Evolutionary conservation across 345 rosid genomes (phyloP).

Genomic region (Arabidopsis arenosa): DNA sequence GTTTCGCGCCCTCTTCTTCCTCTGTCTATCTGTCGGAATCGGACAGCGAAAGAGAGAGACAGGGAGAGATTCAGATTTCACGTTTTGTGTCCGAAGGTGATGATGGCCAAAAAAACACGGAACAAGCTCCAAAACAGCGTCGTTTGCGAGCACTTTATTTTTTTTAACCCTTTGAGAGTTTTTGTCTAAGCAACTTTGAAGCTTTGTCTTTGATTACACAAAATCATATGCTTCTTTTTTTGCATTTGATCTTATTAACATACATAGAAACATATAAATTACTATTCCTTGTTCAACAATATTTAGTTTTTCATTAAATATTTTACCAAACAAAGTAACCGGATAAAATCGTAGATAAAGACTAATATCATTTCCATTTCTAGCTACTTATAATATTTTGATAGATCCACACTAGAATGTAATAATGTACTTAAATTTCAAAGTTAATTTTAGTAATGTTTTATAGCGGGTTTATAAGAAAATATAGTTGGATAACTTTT

Average conservation of each 20-base stretch:
- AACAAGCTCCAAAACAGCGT: slow-evolving; percentile 3
- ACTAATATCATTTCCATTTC: no score
- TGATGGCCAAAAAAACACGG: background rate
- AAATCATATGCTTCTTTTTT: no score
- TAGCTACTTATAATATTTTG: no score
- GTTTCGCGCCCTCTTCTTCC: slow-evolving; percentile 26
- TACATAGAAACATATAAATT: no score
- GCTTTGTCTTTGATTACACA: background rate
- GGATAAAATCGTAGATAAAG: no score
- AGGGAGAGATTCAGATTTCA: slow-evolving; percentile 45
- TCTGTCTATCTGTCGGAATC: slow-evolving; percentile 43
- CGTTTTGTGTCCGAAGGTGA: slow-evolving; percentile 35
- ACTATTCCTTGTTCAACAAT: background rate
- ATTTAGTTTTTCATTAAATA: background rate
- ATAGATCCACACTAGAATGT: no score
- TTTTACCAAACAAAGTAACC: background rate
- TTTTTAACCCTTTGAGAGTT: background rate
- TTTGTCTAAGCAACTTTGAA: background rate
- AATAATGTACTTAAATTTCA: background rate
- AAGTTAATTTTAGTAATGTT: background rate
- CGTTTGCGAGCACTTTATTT: background rate
- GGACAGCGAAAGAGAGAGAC: slow-evolving; percentile 42
- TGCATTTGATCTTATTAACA: no score
- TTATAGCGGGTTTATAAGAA: background rate
- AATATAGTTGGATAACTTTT: background rate